Conservation (phyloP, 441 rosid species). For the Lepidium campestre region DNA sequence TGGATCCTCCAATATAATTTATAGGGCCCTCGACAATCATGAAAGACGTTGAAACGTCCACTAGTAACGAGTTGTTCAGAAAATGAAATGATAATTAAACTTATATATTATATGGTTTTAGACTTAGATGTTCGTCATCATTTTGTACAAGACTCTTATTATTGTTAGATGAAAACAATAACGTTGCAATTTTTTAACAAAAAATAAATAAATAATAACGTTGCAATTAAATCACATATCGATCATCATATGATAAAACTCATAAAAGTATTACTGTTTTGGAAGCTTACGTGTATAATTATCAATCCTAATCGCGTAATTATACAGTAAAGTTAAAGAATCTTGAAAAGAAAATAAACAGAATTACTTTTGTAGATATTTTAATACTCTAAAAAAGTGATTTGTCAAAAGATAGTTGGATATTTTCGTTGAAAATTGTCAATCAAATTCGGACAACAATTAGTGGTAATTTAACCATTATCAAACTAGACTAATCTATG, state of each 20-base stretch:
- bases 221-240: background rate
- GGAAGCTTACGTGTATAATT: background rate
- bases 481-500: background rate
- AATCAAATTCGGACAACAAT: conserved; percentile 2
- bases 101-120: conserved; percentile 14
- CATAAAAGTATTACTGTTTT: background rate
- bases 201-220: too few relatives aligned
- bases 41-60: conserved; percentile 28
- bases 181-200: too few relatives aligned
- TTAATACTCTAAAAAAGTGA: background rate
- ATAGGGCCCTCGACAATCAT: conserved; percentile 17
- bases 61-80: conserved; percentile 16
- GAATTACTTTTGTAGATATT: conserved; percentile 17
- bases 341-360: background rate
- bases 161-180: background rate
- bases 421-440: conserved; percentile 14
- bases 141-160: background rate
- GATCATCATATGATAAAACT: too few relatives aligned
- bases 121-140: conserved; percentile 7
- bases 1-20: conserved; percentile 15
- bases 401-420: conserved; percentile 11
- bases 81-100: background rate
- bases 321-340: conserved; percentile 18
- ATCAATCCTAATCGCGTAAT: conserved; percentile 3
- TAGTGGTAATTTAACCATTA: background rate